Conservation (phyloP, 768 basidiomycete species). For the Lyophyllum semitale region DNA sequence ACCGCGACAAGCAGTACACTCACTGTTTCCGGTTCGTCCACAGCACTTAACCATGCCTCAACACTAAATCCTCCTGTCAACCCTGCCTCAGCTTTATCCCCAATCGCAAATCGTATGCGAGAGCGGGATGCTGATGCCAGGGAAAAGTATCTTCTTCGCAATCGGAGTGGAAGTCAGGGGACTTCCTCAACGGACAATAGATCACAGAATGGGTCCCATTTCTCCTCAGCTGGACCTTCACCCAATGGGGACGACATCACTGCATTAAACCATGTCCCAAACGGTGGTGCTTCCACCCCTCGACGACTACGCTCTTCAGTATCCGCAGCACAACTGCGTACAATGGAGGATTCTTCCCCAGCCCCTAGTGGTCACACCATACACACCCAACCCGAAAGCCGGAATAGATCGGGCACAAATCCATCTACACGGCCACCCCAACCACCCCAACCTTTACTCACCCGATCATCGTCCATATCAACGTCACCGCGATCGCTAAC, state of each 20-base stretch:
- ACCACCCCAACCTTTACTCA: constrained; percentile 45
- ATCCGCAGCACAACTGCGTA: constrained; percentile 77
- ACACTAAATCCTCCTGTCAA: constrained; percentile 34
- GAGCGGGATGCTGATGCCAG: constrained; percentile 86
- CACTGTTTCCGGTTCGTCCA: constrained; percentile 31
- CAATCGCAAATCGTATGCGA: constrained; percentile 77
- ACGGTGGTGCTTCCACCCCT: constrained; percentile 58
- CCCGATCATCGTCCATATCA: constrained; percentile 61
- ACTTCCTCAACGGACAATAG: constrained; percentile 73
- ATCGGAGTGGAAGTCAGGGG: constrained; percentile 79
- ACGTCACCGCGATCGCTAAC: constrained; percentile 42
- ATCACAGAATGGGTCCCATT: constrained; percentile 58
- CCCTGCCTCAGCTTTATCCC: constrained; percentile 60
- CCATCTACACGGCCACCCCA: constrained; percentile 50
- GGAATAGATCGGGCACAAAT: constrained; percentile 70
- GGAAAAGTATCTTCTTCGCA: constrained; percentile 81
- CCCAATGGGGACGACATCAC: constrained; percentile 56
- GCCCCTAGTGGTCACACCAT: constrained; percentile 27
- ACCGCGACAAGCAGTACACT: constrained; percentile 31
- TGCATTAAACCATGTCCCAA: constrained; percentile 44
- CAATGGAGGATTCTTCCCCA: constrained; percentile 38
- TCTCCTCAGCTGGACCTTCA: constrained; percentile 53
- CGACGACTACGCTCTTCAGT: constrained; percentile 70
- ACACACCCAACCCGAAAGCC: constrained; percentile 44
- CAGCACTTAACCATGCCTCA: constrained; percentile 33